Base-by-base conservation (phyloP, 2,329 filamentous ascomycete genomes). In the Trichophyton simii region DNA sequence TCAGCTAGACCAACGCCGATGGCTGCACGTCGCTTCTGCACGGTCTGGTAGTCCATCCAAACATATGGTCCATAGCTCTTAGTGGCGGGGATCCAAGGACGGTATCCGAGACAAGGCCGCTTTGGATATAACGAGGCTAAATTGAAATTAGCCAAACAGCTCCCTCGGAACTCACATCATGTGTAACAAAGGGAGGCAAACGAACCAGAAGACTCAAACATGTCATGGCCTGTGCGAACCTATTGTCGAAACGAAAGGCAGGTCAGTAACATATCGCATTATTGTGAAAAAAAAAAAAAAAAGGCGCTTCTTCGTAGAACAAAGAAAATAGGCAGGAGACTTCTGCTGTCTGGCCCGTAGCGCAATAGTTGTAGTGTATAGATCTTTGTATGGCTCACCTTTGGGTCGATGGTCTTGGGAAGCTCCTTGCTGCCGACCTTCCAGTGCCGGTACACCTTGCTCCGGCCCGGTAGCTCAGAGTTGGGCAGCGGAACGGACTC, bases 1-100 rank as follows among this genome's bases (percentile, higher is more conserved):
- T 94, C 87, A 44, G 91, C 86, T 57, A 97, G 75, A 62, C 92
- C 94, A 44, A 87, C 87, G 65, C 94, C 94, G 67, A 96, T 83
- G 72, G 94, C 89, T 71, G 87, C 87, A 70, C 89, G 85, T 71
- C 91, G 83, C 76, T 83, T 81, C 63, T 87, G 85, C n/a, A 92
- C 82, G 63, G 94, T 84, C 68, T 80, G 81, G 70, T 95, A 97
- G 63, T 86, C 88, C 68, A 91, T 77, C 91, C 91, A 97, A 63
- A 86, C 80, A 72, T 88, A 99, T 66, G 83, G 83, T 62, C 87
- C 85, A 75, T 83, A 96, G 1, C 82, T 81, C 77, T 91, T 87
- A 57, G 85, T 89, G 42, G 75, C 76, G 2, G 87, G 75, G 73
- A 95, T 86, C 82, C 89, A 97, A 3, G 87, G 83, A 65, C 94